A percentile compares a stretch with the other conserved stretches of the same genome.
phyloP scores from a whole-genome alignment of 2,329 filamentous ascomycete species.

The Cadophora gregata region DNA sequence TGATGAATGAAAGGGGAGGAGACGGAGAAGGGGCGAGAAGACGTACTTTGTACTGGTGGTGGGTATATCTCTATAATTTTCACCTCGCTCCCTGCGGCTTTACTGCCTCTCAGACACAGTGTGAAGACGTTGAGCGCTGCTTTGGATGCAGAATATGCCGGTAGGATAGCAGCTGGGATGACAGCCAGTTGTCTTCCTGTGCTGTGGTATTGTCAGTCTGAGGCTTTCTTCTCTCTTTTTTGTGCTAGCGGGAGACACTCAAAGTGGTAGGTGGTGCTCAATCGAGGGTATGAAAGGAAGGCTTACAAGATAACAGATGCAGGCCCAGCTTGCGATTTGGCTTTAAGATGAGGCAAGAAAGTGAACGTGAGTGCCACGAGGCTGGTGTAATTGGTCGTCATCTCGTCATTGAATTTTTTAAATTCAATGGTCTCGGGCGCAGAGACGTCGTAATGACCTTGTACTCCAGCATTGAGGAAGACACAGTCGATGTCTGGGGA shows the following conservation, averaged over 20 bases:
- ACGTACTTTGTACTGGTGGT: conserved; percentile 33
- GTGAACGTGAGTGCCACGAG: conserved; percentile 45
- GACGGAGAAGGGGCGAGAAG: neutral
- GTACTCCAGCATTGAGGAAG: conserved; percentile 63
- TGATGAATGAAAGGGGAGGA: neutral
- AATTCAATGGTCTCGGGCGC: conserved; percentile 52
- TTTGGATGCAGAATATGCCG: conserved; percentile 52
- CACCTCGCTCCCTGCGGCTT: conserved; percentile 39
- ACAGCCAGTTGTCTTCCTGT: conserved; percentile 15
- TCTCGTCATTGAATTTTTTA: conserved; percentile 45
- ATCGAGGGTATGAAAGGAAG: conserved; percentile 9
- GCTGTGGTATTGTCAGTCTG: conserved; percentile 26
- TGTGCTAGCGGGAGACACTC: too few species aligned
- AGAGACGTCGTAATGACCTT: conserved; percentile 55
- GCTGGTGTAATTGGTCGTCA: conserved; percentile 49
- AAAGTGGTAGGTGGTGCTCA: too few species aligned
- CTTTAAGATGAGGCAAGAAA: conserved; percentile 46
- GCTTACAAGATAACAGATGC: conserved; percentile 32
- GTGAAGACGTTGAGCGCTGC: conserved; percentile 52
- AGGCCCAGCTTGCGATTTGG: conserved; percentile 5
- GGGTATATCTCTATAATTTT: conserved; percentile 52
- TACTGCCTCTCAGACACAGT: conserved; percentile 51
- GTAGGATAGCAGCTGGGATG: neutral
- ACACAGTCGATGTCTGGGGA: conserved; percentile 61
- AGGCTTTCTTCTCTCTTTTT: too few species aligned